A percentile compares a stretch with the other conserved stretches of the same genome.
These are phyloP conservation scores for Hebeloma cylindrosporum DNA, from an alignment of 768 basidiomycete species.

Conservation along the genomic window DNA sequence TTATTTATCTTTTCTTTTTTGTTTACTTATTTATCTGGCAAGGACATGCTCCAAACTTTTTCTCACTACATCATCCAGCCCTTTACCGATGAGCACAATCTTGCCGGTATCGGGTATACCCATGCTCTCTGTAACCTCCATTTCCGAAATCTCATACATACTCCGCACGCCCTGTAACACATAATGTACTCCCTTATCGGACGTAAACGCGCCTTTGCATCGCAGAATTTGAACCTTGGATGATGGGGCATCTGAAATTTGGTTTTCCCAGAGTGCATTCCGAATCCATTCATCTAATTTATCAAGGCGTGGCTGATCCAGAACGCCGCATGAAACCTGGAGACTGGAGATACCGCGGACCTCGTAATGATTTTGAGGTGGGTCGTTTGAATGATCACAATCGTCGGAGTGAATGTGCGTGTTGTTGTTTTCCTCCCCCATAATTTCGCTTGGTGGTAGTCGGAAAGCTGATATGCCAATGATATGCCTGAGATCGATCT, in stretches of 20 bases:
- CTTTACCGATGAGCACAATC: constrained; percentile 85
- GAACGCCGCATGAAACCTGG: constrained; percentile 63
- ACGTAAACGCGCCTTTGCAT: constrained; percentile 81
- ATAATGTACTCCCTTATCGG: constrained; percentile 53
- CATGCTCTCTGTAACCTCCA: constrained; percentile 34
- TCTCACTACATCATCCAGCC: constrained; percentile 57
- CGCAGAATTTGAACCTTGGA: constrained; percentile 53
- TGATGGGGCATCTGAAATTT: constrained; percentile 39
- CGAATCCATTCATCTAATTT: constrained; percentile 81
- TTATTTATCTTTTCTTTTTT: constrained; percentile 5
- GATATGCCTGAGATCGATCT: constrained; percentile 73
- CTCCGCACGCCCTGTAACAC: constrained; percentile 91
- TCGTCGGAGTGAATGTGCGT: constrained; percentile 27
- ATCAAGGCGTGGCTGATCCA: constrained; percentile 48
- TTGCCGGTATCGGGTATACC: constrained; percentile 70
- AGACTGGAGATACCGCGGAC: constrained; percentile 82
- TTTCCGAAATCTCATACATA: constrained; percentile 75
- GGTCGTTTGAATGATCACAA: constrained; percentile 35
- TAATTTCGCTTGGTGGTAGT: constrained; percentile 38
- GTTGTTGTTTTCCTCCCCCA: not conserved
- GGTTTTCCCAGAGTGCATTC: constrained; percentile 76
- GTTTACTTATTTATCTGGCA: constrained; percentile 12
- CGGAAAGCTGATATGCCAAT: constrained; percentile 82
- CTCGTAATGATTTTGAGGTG: constrained; percentile 59
- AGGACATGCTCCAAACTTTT: constrained; percentile 48